These are phyloP conservation scores for Alternaria postmessia DNA, from an alignment of 2,329 filamentous ascomycete species.

Conservation along the genomic window DNA sequence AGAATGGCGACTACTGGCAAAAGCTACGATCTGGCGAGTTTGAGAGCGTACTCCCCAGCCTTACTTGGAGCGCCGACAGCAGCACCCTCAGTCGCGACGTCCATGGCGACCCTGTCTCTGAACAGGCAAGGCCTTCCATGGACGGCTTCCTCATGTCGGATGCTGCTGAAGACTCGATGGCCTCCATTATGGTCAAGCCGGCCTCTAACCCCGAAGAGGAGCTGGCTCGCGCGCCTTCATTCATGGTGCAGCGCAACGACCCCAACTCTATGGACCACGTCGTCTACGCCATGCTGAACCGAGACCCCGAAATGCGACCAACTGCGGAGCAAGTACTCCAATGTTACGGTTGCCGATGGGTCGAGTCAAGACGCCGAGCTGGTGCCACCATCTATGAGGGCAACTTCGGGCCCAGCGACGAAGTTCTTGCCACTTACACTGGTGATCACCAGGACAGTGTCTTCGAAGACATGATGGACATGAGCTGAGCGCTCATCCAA, in stretches of 20 bases:
- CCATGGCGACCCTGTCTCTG: slow-evolving; percentile 54
- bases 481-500: slow-evolving; percentile 36
- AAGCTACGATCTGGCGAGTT: slow-evolving; percentile 89
- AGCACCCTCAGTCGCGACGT: slow-evolving; percentile 74
- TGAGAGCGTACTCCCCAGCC: slow-evolving; percentile 78
- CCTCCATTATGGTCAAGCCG: slow-evolving; percentile 46
- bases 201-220: slow-evolving; percentile 55
- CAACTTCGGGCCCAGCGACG: slow-evolving; percentile 85
- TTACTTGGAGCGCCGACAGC: slow-evolving; percentile 80
- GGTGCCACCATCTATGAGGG: slow-evolving; percentile 97
- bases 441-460: slow-evolving; percentile 45
- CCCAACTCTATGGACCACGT: slow-evolving; percentile 81
- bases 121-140: slow-evolving; percentile 27
- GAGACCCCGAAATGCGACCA: slow-evolving; percentile 76
- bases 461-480: slow-evolving; percentile 68
- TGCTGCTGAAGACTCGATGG: slow-evolving; percentile 49
- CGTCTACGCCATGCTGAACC: slow-evolving; percentile 86
- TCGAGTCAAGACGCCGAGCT: slow-evolving; percentile 76
- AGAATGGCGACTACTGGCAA: slow-evolving; percentile 91
- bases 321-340: slow-evolving; percentile 76
- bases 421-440: slow-evolving; percentile 60
- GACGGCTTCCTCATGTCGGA: slow-evolving; percentile 45
- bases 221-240: slow-evolving; percentile 75
- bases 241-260: slow-evolving; percentile 83
- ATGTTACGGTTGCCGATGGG: slow-evolving; percentile 80